phyloP scores from a whole-genome alignment of 345 rosid species.

The Conringia planisiliqua region DNA sequence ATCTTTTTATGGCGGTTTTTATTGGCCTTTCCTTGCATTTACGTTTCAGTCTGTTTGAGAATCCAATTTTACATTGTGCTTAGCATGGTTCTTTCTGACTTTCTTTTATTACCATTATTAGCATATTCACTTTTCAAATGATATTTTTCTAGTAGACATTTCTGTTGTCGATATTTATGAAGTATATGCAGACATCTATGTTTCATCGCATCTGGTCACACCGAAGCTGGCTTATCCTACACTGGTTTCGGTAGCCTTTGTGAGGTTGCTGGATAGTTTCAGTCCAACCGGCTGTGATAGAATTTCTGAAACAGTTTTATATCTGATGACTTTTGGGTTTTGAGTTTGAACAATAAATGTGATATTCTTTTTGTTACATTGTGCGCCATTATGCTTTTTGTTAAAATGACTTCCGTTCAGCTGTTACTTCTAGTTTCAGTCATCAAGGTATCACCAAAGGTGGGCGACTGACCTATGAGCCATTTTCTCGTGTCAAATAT shows the following conservation, averaged over 20 bases:
- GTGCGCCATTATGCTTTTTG: background rate
- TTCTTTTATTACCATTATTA: background rate
- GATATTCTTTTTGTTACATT: background rate
- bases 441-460: slow-evolving; percentile 24
- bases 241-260: slow-evolving; percentile 8
- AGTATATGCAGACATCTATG: slow-evolving; percentile 20
- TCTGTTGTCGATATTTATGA: slow-evolving; percentile 2
- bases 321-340: background rate
- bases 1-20: background rate
- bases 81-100: slow-evolving; percentile 6
- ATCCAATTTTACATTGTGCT: background rate
- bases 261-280: slow-evolving; percentile 14
- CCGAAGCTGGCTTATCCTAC: background rate
- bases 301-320: background rate
- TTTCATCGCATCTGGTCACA: slow-evolving; percentile 5
- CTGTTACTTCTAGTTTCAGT: slow-evolving; percentile 3
- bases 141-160: background rate
- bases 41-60: background rate
- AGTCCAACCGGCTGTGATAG: slow-evolving; percentile 6
- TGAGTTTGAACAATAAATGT: background rate
- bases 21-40: background rate
- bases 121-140: slow-evolving; percentile 3
- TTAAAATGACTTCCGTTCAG: background rate
- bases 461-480: slow-evolving; percentile 9
- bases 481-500: background rate